phyloP scores from a whole-genome alignment of 2,329 filamentous ascomycete species.

The Trichoderma sp. region DNA sequence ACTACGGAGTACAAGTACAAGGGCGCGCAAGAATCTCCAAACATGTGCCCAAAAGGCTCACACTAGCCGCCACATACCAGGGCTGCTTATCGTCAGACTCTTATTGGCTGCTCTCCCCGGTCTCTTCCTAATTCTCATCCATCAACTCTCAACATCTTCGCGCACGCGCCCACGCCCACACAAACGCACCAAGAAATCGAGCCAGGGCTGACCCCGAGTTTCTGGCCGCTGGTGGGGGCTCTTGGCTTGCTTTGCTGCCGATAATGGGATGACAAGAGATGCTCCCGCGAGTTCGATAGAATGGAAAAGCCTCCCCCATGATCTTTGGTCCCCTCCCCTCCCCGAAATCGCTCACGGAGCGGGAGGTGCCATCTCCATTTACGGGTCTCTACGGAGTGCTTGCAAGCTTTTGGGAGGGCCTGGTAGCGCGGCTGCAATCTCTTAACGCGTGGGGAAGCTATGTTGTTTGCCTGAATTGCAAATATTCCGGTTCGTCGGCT shows the following conservation, averaged over 20 bases:
- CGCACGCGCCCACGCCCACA: background rate
- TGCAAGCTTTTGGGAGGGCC: background rate
- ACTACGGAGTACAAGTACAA: constrained; percentile 2
- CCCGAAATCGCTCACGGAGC: constrained; percentile 16
- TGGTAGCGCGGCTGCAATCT: constrained; percentile 8
- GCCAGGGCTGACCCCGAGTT: constrained; percentile 6
- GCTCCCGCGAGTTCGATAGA: background rate
- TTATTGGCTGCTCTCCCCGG: constrained; percentile 6
- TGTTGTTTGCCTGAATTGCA: background rate
- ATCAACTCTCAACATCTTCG: background rate
- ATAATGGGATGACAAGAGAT: background rate
- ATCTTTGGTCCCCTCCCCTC: background rate
- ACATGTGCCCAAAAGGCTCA: background rate
- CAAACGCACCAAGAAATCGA: background rate
- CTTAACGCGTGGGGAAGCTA: constrained; percentile 14
- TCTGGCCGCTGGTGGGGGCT: constrained; percentile 15
- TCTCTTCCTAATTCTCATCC: constrained; percentile 4
- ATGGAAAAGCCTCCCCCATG: constrained; percentile 1
- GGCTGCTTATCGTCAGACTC: constrained; percentile 12
- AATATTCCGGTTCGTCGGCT: constrained; percentile 16
- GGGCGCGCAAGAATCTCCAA: background rate
- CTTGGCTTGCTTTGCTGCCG: background rate
- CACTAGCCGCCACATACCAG: constrained; percentile 15
- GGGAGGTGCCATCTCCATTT: constrained; percentile 6
- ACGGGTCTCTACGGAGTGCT: background rate